Conservation (phyloP, 257 asterid genomes). For the Ocimum tenuiflorum region DNA sequence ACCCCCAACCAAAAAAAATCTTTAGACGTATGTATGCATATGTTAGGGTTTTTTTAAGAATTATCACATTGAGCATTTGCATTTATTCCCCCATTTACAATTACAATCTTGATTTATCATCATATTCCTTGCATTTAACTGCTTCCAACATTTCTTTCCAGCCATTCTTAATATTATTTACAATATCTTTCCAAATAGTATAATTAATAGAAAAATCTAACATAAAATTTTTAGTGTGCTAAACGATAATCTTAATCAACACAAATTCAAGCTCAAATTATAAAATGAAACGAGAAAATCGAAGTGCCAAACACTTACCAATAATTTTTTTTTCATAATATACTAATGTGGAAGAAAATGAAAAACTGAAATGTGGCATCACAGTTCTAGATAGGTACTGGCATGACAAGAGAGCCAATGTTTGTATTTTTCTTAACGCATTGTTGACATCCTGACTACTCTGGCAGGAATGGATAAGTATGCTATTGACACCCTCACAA, state of each 20-base stretch:
- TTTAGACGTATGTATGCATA: not conserved
- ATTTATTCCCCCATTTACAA: not conserved
- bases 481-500: not conserved
- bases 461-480: too few species aligned
- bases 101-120: not conserved
- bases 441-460: too few species aligned
- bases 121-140: not conserved
- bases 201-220: not conserved
- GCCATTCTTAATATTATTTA: not conserved
- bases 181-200: not conserved
- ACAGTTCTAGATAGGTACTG: too few species aligned
- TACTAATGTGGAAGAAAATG: not conserved
- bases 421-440: too few species aligned
- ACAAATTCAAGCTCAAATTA: too few species aligned
- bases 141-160: not conserved
- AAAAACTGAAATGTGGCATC: too few species aligned
- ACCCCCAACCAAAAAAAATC: not conserved
- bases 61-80: not conserved
- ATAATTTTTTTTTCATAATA: too few species aligned
- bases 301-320: too few species aligned
- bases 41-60: not conserved
- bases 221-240: not conserved
- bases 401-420: too few species aligned
- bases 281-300: too few species aligned
- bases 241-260: too few species aligned